A percentile compares a stretch with the other conserved stretches of the same genome.
Conservation (phyloP, 208 protist genomes). For the Crithidia acanthocephali region DNA sequence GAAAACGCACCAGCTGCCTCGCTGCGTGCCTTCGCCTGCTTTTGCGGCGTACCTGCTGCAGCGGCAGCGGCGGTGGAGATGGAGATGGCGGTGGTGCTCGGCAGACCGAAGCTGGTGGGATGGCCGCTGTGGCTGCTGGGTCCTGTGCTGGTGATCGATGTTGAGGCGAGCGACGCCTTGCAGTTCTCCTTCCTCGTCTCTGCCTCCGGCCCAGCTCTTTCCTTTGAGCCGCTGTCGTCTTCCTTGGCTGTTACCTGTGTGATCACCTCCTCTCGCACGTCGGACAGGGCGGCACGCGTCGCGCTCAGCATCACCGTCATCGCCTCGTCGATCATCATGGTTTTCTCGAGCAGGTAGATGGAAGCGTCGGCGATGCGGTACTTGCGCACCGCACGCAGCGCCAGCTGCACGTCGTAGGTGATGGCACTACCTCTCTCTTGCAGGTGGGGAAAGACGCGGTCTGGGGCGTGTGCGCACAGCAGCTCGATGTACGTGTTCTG, state of each 20-base stretch:
- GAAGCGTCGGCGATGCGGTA: slow-evolving; percentile 64
- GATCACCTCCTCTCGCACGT: slow-evolving; percentile 31
- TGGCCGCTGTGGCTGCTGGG: background rate
- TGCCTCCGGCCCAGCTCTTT: background rate
- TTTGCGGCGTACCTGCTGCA: background rate
- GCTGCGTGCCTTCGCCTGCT: background rate
- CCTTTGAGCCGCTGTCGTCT: too few species aligned
- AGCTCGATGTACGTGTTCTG: slow-evolving; percentile 90
- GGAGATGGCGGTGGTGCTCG: background rate
- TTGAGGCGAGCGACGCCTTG: background rate
- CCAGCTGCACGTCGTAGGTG: slow-evolving; percentile 69
- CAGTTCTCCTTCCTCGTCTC: background rate
- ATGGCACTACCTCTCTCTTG: slow-evolving; percentile 43
- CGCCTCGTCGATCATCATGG: slow-evolving; percentile 63
- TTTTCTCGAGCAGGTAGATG: slow-evolving; percentile 71
- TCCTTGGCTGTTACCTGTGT: background rate
- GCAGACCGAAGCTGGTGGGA: background rate
- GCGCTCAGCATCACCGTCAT: slow-evolving; percentile 45
- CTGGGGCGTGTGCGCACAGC: slow-evolving; percentile 58
- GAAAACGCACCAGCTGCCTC: background rate
- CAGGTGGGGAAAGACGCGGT: slow-evolving; percentile 67
- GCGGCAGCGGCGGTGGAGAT: background rate
- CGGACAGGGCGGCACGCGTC: slow-evolving; percentile 23
- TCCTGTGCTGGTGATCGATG: background rate
- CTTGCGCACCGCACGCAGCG: slow-evolving; percentile 47